Conservation (phyloP, 23 red algal species). For the Gracilaria domingensis region DNA sequence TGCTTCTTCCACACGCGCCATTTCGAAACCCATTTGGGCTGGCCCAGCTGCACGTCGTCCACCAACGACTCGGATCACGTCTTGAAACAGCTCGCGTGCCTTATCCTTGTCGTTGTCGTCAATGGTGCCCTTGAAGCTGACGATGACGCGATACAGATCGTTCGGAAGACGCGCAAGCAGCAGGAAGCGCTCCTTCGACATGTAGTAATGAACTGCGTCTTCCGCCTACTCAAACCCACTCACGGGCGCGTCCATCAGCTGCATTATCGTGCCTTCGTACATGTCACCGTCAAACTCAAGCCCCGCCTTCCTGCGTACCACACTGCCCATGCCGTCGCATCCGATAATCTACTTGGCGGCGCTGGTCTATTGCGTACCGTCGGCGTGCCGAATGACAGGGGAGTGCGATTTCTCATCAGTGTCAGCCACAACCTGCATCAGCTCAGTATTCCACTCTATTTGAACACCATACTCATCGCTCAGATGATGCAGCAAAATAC, state of each 20-base stretch:
- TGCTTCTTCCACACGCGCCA: slow-evolving; percentile 14
- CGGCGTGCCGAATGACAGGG: background rate
- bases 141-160: background rate
- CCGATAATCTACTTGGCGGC: background rate
- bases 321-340: background rate
- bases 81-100: slow-evolving; percentile 13
- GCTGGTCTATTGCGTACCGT: background rate
- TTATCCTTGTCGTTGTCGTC: background rate
- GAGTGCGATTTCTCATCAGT: background rate
- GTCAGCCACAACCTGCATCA: background rate
- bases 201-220: slow-evolving; percentile 10
- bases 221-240: background rate
- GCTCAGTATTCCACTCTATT: background rate
- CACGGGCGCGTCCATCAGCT: too few species aligned
- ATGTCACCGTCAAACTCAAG: too few species aligned
- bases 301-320: background rate
- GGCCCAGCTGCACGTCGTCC: background rate
- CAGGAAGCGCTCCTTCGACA: slow-evolving; percentile 11
- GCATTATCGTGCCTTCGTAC: too few species aligned
- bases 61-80: background rate
- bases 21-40: slow-evolving; percentile 13
- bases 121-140: background rate
- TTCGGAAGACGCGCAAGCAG: background rate
- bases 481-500: background rate
- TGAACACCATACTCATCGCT: background rate